Evolutionary conservation across 2,329 filamentous ascomycete species (phyloP).

Genomic region (Graphilbum ipis-grandicollis): DNA sequence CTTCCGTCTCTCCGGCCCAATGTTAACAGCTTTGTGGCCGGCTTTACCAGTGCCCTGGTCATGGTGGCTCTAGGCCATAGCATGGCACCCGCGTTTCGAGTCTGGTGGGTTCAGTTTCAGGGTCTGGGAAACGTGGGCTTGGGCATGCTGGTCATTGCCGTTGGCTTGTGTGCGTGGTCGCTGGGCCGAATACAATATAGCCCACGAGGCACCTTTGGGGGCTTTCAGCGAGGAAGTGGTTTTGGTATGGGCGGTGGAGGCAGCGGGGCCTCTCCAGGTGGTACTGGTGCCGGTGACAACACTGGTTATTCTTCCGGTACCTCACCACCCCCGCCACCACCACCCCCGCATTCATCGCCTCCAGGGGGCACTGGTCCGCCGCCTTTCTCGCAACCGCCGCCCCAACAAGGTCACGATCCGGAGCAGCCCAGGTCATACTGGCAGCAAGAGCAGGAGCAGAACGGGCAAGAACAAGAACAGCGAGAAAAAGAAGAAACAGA

Average conservation of each 20-base stretch:
- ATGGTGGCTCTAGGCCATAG: constrained; percentile 56
- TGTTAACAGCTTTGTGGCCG: constrained; percentile 79
- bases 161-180: constrained; percentile 66
- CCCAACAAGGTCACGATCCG: constrained; percentile 4
- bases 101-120: constrained; percentile 56
- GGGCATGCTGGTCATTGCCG: constrained; percentile 50
- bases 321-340: constrained; percentile 10
- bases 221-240: constrained; percentile 8
- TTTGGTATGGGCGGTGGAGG: constrained; percentile 6
- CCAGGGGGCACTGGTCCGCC: constrained; percentile 4
- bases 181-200: constrained; percentile 45
- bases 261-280: too few species aligned
- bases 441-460: constrained; percentile 10
- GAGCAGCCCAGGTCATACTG: constrained; percentile 11
- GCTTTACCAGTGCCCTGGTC: constrained; percentile 60
- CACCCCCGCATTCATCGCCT: constrained; percentile 9
- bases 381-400: constrained; percentile 2
- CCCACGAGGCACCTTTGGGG: constrained; percentile 7
- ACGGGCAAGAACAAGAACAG: neutral
- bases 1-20: constrained; percentile 78
- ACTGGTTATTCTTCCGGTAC: constrained; percentile 15
- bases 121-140: constrained; percentile 59
- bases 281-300: constrained; percentile 10
- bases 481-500: neutral
- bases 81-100: constrained; percentile 54